Base-by-base conservation (phyloP, 345 rosid genomes). In the Rhodomyrtus tomentosa region DNA sequence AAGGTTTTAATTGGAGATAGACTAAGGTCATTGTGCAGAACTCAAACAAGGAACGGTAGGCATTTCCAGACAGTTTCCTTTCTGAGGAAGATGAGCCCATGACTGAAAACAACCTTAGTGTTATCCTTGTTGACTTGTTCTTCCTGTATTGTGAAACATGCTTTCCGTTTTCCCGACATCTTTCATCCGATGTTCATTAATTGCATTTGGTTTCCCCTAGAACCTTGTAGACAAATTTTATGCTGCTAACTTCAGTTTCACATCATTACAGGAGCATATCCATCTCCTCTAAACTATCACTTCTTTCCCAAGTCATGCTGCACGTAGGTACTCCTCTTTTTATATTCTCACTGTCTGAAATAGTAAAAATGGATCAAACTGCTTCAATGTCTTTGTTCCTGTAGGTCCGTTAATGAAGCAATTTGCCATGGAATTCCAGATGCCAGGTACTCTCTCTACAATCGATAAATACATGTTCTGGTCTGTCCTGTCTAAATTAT, bases 391-490 rank as follows among this genome's bases (percentile, higher is more conserved):
- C 68, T n/a, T 82, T 74, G 84, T 83, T 82, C 24, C 87, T 90
- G 85, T 95, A 97, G 99, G 88, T 97, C 99, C 81, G 95, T 95
- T 55, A 97, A 97, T 91, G 99, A 97, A 90, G 96, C 95, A 13
- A 95, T 97, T 87, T 97, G 99, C 91, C 99, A 97, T 90, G 99
- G 99, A 86, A 94, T 97, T 89, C 99, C 99, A 55, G 99, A 97
- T 90, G 98, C 99, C 72, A 93, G 99, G 99, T 95, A 88, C 83
- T 74, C 76, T 32, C 76, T 68, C 42, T 68, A 68, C 45, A 32
- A 18, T 68, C 40, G 24, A 54, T 54, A 22, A 32, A 68, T 32
- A 18, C 45, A 68, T 32, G 16, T 32, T 32, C 42, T 68, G 76
- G 76, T 68, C 40, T 32, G 42, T 68, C 76, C 76, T 68, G 45